phyloP scores from a whole-genome alignment of 176 grass and related monocot genomes.

The Aegilops sharonensis region DNA sequence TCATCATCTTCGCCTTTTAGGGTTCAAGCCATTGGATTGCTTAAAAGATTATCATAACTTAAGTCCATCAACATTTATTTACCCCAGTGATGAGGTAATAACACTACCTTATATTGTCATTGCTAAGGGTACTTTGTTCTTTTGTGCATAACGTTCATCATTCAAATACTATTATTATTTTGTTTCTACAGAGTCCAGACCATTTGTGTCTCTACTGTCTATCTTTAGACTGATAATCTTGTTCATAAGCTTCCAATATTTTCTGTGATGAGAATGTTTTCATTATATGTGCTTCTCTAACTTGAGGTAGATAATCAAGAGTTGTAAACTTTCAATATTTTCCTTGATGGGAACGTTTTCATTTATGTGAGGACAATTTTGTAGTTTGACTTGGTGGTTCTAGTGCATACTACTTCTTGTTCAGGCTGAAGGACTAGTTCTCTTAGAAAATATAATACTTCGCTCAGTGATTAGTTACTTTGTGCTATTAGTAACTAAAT shows the following conservation, averaged over 20 bases:
- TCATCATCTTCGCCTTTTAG: constrained; percentile 79
- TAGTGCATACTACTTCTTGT: constrained; percentile 12
- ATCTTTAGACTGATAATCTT: constrained; percentile 5
- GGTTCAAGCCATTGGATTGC: constrained; percentile 89
- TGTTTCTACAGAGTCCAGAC: background rate
- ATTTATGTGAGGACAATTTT: background rate
- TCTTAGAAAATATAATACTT: background rate
- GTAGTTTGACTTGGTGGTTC: constrained; percentile 11
- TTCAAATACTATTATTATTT: background rate
- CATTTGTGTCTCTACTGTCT: constrained; percentile 2
- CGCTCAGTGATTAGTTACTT: constrained; percentile 2
- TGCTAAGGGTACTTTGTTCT: constrained; percentile 9
- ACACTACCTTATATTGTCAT: background rate
- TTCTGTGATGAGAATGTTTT: background rate
- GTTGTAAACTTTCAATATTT: constrained; percentile 10
- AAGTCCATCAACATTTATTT: constrained; percentile 88
- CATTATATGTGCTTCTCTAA: constrained; percentile 14
- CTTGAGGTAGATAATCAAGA: constrained; percentile 1
- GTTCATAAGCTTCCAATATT: constrained; percentile 8
- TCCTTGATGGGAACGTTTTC: constrained; percentile 13
- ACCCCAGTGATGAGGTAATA: constrained; percentile 83
- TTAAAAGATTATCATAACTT: constrained; percentile 98
- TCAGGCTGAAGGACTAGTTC: constrained; percentile 1
- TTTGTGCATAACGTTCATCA: background rate
- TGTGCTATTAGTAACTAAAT: constrained; percentile 6